Base-by-base conservation (phyloP, 345 rosid species). In the Citrus glauca region DNA sequence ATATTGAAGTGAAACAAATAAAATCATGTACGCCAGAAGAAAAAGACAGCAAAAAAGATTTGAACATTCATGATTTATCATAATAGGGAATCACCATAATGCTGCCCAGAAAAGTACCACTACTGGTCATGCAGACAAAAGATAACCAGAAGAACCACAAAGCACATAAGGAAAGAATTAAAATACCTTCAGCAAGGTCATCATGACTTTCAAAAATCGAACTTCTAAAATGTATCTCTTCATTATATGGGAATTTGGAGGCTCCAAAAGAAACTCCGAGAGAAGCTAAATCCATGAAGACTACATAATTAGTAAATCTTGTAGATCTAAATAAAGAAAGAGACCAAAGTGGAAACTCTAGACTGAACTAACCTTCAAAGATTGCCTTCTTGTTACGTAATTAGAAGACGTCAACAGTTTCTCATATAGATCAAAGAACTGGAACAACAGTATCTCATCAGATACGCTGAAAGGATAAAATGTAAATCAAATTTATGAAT, bases 371-470 rank as follows among this genome's bases (percentile, higher is more conserved):
- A 96, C 99, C 98, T 92, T 96, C 80, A 96, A 78, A 25, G 99
- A 96, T 82, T 96, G 99, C 86, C 99, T 87, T 85, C 96, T 93
- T 20, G 99, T 96, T 82, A 96, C 99, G 75, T 96, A 96, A 81
- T 93, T 96, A 37, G 95, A 79, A 79, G 99, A 96, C 48, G 84
- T 91, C 88, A 96, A 82, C 50, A 96, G 97, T 71, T 86, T 92
- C 82, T 90, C 98, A 67, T 93, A 96, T 13, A 88, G 57, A 61
- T 87, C 93, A 88, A 96, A 96, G 90, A 96, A 96, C 98, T 93
- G 96, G 80, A 88, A 88, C 66, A 87, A 75, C n/a, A 71, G 48
- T 20, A 42, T 28, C 68, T 77, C 11, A 48, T 80, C 79, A 88
- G 78, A 68, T 83, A 79, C 57, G 72, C 74, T 24, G 63, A 70